phyloP scores from a whole-genome alignment of 805 yeast genomes.

The Brettanomyces anomalus region DNA sequence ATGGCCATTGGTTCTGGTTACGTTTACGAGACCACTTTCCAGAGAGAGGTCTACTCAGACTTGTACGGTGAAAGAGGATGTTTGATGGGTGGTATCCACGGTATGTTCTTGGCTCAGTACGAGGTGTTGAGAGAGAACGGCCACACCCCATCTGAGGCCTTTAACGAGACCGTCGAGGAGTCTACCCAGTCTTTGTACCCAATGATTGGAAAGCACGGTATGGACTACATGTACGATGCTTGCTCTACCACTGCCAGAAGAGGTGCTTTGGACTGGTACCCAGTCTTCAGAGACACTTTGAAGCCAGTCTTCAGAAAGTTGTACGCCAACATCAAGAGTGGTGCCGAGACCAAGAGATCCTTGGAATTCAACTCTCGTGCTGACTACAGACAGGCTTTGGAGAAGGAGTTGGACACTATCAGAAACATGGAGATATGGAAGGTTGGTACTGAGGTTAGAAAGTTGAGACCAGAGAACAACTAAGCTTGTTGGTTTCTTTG shows the following conservation, averaged over 20 bases:
- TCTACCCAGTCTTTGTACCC: conserved; percentile 99
- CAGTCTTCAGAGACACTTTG: conserved; percentile 95
- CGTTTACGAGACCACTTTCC: conserved; percentile 99
- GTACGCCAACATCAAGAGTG: conserved; percentile 91
- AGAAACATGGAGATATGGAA: conserved; percentile 99
- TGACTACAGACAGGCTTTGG: conserved; percentile 95
- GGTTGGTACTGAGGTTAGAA: conserved; percentile 99
- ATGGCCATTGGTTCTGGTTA: conserved; percentile 99
- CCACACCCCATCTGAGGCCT: conserved; percentile 99
- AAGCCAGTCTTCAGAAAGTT: conserved; percentile 97
- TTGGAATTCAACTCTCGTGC: conserved; percentile 97
- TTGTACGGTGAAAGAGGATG: conserved; percentile 99
- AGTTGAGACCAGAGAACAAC: conserved; percentile 98
- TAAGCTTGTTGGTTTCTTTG: conserved; percentile 28
- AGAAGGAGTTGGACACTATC: conserved; percentile 85
- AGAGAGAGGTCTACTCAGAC: conserved; percentile 98
- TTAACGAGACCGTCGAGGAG: conserved; percentile 99
- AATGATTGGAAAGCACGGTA: conserved; percentile 97
- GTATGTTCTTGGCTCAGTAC: conserved; percentile 99
- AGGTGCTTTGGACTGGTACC: conserved; percentile 99
- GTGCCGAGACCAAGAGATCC: conserved; percentile 96
- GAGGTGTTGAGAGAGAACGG: conserved; percentile 99
- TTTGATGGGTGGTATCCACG: conserved; percentile 99
- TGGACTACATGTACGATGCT: conserved; percentile 99
- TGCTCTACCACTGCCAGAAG: conserved; percentile 99